Base-by-base conservation (phyloP, 306 rosid genomes). In the Psophocarpus tetragonolobus region DNA sequence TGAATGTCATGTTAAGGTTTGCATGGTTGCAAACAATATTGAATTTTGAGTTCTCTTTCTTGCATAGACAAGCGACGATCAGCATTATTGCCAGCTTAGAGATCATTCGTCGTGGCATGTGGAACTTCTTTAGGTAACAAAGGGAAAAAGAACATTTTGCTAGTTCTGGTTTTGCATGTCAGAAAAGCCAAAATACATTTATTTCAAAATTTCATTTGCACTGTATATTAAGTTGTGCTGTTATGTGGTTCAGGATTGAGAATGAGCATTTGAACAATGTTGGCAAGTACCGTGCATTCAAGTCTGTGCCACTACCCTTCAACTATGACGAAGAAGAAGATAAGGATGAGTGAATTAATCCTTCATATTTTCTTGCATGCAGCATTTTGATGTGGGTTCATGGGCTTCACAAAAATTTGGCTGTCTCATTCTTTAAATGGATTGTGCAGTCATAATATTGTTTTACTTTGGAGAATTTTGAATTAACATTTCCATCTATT, bases 211-310 rank as follows among this genome's bases (percentile, higher is more conserved):
- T 27, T 45, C 35, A 71, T 61, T 41, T 57, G 45, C 57, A 26
- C 42, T 42, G 24, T 36, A 2, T 12, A 23, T 45, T 14, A 17
- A 29, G 48, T 20, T 1, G 3, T 13, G 13, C 20, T 13, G 14
- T 71, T 71, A 2, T 8, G 41, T 61, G 77, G 15, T 36, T 69
- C 84, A 90, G 97, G 81, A 58, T 90, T 86, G 96, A 92, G 87
- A 92, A 90, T 66, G 97, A 90, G 82, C 97, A 92, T 81, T 75
- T 92, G 84, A 92, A 87, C 85, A 92, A 92, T 63, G 93, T 90
- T 50, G 96, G 96, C 79, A 92, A 90, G 82, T 92, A 79, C 84
- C 71, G 96, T 1, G 97, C 97, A 8, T 92, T 92, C 85, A 92
- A 90, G 80, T 81, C 96, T 3, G 89, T 92, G 71, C 96, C 97